Base-by-base conservation (phyloP, 2,329 filamentous ascomycete genomes). In the Fusarium euwallaceae region DNA sequence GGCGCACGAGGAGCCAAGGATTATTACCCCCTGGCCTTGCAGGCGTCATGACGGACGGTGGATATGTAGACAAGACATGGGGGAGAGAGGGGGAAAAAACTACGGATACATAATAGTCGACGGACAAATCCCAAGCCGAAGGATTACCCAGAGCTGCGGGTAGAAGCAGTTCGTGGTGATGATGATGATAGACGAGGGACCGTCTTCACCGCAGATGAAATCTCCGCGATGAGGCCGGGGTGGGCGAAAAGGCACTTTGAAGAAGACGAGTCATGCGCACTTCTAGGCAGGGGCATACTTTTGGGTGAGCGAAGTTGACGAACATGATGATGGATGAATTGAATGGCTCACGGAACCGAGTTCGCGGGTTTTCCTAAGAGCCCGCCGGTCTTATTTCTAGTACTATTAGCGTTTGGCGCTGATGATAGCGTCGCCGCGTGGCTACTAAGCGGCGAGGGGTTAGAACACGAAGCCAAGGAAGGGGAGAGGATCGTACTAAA, bases 201-300 rank as follows among this genome's bases (percentile, higher is more conserved):
- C 56, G 39, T 55, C 22, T 58, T 63, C 36, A 63, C 72, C 68
- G 37, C 56, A 56, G n/a, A 27, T 37, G 63, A 67, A 75, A 75
- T 75, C 64, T 75, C 72, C 66, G 69, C 34, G 41, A 48, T 63
- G 70, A 45, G 8, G 39, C 64, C 61, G 37, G 41, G 36, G 39
- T 16, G 24, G 36, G n/a, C 17, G 48, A 27, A 53, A 53, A 34
- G 11, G 29, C 22, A 11, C 16, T 59, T 59, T 62, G 39, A 56
- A 45, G 29, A 58, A 24, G 48, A 32, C 66, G 72, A 75, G 72
- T 75, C 72, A 75, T 75, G 72, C 20, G 32, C 20, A 32, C 27
- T 56, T 56, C 14, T 55, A 36, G 36, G 37, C 62, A 74, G 66
- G 72, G 69, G 69, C 36, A 27, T 20, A 12, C 4, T 11, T 12